Evolutionary conservation across 805 yeast species (phyloP).

Genomic region (Yarrowia yakushimensis): DNA sequence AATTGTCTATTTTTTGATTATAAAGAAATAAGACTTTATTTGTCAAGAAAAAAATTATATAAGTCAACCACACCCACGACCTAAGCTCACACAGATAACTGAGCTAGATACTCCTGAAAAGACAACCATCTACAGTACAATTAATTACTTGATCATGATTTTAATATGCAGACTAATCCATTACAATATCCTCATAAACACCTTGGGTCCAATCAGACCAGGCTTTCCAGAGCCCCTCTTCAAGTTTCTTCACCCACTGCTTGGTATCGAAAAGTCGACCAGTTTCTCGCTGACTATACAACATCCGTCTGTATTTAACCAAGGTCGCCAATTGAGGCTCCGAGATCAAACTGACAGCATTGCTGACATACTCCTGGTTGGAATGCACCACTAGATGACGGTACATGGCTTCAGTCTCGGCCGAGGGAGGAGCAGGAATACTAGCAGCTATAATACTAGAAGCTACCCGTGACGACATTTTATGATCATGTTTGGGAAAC

Average conservation of each 20-base stretch:
- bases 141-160: no score
- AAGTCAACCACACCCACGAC: no score
- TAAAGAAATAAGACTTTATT: no score
- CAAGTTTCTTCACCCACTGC: not conserved
- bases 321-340: not conserved
- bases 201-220: not conserved
- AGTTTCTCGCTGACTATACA: not conserved
- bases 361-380: not conserved
- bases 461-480: conserved; percentile 32
- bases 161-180: no score
- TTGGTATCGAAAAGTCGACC: not conserved
- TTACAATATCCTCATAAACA: not conserved
- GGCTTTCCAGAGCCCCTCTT: not conserved
- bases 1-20: no score
- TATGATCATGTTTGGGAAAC: conserved; percentile 34
- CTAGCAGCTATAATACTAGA: conserved; percentile 37
- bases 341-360: not conserved
- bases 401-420: not conserved
- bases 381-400: not conserved
- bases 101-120: no score
- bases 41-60: no score
- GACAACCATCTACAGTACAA: no score
- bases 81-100: no score
- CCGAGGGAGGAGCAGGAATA: conserved; percentile 26
- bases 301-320: not conserved